Evolutionary conservation across 2,329 filamentous ascomycete species (phyloP), one percentile per base, ranked within the genome.

Genomic region (Aspergillus eucalypticola): DNA sequence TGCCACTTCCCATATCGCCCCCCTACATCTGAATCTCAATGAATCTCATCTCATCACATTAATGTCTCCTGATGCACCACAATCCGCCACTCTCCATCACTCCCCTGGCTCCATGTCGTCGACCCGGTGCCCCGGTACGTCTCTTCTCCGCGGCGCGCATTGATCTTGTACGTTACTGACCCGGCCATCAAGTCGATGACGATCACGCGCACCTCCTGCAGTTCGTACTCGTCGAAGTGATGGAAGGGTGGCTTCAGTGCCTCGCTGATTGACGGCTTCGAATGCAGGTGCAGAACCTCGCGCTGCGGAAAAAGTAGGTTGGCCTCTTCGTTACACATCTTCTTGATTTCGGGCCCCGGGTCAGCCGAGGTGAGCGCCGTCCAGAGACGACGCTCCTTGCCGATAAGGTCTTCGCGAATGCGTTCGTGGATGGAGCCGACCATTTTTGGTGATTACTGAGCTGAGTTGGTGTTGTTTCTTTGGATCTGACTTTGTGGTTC

Each of bases 151-250:
- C 68, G 61, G 3, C 65, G 58, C 2, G 74, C 74, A 13, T 67
- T 66, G 41, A 76, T 63, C 39, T 67, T 66, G 58, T 75, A 76
- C 5, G 74, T 75, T 5, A 76, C 67, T 1, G 68, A 64, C 1
- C 72, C 74, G 1, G 73, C 74, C 73, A 76, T 76, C 19, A 76
- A 60, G 58, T 75, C 74, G 38, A 76, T 72, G 29, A 76, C 67
- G 51, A 75, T 69, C 1, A 69, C 67, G 3, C 71, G 59, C 23
- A 64, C 61, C 5, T 61, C 61, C 42, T 61, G 38, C 50, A 63
- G 32, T 25, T 61, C 50, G 59, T 63, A 63, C 38, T 62, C 63
- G 41, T 76, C 74, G 53, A 76, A 76, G 2, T 70, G 71, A 54
- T 76, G 74, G 54, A 75, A 76, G 0, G 71, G 72, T 5, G 72